phyloP scores from a whole-genome alignment of 1,284 basidiomycete species.

The Paramarasmius palmivorus region DNA sequence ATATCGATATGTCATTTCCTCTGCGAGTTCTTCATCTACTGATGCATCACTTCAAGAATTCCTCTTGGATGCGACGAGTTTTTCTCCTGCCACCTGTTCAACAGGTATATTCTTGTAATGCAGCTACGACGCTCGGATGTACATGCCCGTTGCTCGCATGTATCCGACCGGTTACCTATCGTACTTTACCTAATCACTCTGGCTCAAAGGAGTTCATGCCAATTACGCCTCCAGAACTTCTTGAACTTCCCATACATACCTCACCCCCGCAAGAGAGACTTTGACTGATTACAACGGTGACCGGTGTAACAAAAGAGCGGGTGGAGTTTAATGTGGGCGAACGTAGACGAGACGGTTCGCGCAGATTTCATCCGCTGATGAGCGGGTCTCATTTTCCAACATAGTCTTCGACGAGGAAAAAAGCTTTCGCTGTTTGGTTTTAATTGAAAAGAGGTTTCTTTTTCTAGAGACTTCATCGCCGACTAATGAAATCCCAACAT shows the following conservation, averaged over 20 bases:
- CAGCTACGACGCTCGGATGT: constrained; percentile 18
- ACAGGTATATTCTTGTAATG: neutral
- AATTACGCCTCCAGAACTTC: no score
- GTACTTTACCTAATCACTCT: constrained; percentile 28
- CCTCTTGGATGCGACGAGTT: constrained; percentile 28
- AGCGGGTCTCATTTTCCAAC: no score
- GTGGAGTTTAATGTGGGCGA: no score
- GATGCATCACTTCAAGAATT: constrained; percentile 21
- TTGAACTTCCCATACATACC: no score
- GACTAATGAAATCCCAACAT: constrained; percentile 33
- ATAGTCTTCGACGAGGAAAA: no score
- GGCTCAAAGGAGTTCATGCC: constrained; percentile 10
- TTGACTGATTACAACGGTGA: no score
- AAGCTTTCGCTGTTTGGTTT: no score
- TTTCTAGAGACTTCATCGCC: constrained; percentile 35
- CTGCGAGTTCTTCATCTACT: neutral
- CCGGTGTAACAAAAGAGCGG: no score
- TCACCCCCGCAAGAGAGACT: no score
- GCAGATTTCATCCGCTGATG: no score
- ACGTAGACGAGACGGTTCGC: no score
- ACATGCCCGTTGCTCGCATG: constrained; percentile 31
- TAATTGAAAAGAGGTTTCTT: no score
- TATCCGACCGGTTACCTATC: constrained; percentile 31
- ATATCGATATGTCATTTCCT: neutral
- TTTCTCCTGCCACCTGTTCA: neutral